phyloP scores from a whole-genome alignment of 1,284 basidiomycete genomes.

The Cryptococcus wingfieldii region DNA sequence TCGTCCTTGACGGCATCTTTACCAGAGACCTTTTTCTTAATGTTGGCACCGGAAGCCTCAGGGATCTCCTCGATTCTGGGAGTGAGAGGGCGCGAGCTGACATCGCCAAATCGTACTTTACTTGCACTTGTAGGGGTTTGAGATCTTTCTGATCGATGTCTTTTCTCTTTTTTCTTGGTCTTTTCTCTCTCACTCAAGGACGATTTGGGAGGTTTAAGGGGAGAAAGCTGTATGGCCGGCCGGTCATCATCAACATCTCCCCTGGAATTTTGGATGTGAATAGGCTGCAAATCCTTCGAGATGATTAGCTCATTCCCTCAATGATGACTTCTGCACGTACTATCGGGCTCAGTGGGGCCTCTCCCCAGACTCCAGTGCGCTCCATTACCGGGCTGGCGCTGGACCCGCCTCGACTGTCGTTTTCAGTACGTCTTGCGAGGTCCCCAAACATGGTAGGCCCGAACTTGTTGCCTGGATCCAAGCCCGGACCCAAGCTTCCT shows the following conservation, averaged over 20 bases:
- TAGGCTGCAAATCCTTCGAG: constrained; percentile 5
- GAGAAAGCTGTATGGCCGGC: constrained; percentile 2
- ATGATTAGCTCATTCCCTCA: not conserved
- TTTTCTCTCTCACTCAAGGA: not conserved
- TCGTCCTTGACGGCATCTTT: not conserved
- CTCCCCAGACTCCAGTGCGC: not conserved
- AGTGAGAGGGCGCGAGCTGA: not conserved
- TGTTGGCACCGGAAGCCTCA: not conserved
- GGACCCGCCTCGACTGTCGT: not conserved
- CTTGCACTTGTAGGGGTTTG: too few species aligned
- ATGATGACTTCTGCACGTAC: not conserved
- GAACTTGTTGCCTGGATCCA: constrained; percentile 5
- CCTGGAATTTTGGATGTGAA: not conserved
- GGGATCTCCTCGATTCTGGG: not conserved
- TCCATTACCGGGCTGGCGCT: not conserved
- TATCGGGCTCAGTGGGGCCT: constrained; percentile 4
- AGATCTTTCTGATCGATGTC: not conserved
- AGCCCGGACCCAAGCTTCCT: constrained; percentile 2
- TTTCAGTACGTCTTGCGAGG: not conserved
- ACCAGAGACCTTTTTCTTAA: not conserved
- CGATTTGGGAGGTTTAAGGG: not conserved
- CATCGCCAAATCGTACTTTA: not conserved
- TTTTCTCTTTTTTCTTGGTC: not conserved
- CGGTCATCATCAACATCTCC: not conserved
- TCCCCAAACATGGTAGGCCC: constrained; percentile 10